Conservation (phyloP, 306 rosid genomes). For the Aeschynomene evenia region DNA sequence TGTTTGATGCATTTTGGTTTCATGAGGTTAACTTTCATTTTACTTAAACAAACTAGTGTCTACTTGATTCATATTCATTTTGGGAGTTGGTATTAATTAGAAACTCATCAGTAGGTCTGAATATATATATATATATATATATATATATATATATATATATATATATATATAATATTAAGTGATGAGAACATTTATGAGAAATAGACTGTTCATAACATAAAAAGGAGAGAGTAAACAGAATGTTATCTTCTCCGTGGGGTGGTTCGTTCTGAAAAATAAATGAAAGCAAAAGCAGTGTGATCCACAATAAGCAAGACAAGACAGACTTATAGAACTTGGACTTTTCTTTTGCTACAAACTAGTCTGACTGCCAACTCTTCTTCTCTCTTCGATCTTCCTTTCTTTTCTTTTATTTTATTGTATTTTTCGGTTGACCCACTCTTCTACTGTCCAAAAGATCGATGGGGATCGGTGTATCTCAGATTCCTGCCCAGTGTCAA, state of each 20-base stretch:
- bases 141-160: too few relatives aligned
- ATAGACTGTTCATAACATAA: conserved; percentile 34
- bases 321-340: conserved; percentile 7
- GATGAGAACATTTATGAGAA: conserved; percentile 32
- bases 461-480: conserved; percentile 14
- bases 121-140: too few relatives aligned
- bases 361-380: background rate
- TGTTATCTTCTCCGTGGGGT: conserved; percentile 19
- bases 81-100: background rate
- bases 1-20: conserved; percentile 8
- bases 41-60: too few relatives aligned
- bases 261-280: conserved; percentile 5
- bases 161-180: too few relatives aligned
- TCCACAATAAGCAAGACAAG: conserved; percentile 24
- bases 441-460: too few relatives aligned
- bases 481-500: conserved; percentile 31
- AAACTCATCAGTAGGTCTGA: background rate
- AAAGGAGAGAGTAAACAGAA: conserved; percentile 42
- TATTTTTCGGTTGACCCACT: conserved; percentile 9
- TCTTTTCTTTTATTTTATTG: too few relatives aligned
- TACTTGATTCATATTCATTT: background rate
- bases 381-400: too few relatives aligned
- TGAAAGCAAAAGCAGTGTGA: conserved; percentile 29
- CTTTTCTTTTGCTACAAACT: conserved; percentile 25
- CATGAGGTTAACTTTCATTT: background rate